Evolutionary conservation across 768 basidiomycete genomes (phyloP).

Genomic region (Ramaria sp.): DNA sequence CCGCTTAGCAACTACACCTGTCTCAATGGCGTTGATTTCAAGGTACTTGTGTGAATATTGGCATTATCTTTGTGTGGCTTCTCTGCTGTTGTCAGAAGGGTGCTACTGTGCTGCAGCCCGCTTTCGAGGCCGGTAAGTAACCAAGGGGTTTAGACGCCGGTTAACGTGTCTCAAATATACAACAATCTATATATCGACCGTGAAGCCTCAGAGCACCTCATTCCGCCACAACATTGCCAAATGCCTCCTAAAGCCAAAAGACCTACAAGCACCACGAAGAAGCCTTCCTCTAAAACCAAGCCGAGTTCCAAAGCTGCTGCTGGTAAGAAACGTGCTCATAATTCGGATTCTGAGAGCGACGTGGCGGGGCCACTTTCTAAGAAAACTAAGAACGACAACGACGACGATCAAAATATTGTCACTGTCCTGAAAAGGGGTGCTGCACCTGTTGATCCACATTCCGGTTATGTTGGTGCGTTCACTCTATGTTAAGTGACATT

Average conservation of each 20-base stretch:
- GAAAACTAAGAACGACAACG: constrained; percentile 18
- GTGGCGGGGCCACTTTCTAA: constrained; percentile 10
- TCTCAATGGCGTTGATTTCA: too few species aligned
- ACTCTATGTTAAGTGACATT: neutral
- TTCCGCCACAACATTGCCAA: neutral
- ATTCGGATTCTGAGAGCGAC: constrained; percentile 4
- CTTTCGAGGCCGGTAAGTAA: too few species aligned
- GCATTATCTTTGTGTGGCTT: too few species aligned
- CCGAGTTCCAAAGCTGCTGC: constrained; percentile 14
- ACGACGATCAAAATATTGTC: constrained; percentile 25
- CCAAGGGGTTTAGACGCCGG: too few species aligned
- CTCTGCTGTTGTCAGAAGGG: too few species aligned
- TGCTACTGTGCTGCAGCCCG: too few species aligned
- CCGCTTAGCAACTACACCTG: too few species aligned
- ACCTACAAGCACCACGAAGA: constrained; percentile 9
- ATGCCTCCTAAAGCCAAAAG: constrained; percentile 6
- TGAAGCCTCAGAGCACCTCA: neutral
- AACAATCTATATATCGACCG: too few species aligned
- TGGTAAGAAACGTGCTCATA: constrained; percentile 11
- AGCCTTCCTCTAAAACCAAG: constrained; percentile 13
- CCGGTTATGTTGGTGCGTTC: constrained; percentile 35
- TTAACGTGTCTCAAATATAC: too few species aligned
- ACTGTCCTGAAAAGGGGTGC: constrained; percentile 42
- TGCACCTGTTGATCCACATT: constrained; percentile 43
- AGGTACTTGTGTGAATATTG: too few species aligned